Evolutionary conservation across 139 green algal genomes (phyloP).

Genomic region (Chlorella vulgaris): DNA sequence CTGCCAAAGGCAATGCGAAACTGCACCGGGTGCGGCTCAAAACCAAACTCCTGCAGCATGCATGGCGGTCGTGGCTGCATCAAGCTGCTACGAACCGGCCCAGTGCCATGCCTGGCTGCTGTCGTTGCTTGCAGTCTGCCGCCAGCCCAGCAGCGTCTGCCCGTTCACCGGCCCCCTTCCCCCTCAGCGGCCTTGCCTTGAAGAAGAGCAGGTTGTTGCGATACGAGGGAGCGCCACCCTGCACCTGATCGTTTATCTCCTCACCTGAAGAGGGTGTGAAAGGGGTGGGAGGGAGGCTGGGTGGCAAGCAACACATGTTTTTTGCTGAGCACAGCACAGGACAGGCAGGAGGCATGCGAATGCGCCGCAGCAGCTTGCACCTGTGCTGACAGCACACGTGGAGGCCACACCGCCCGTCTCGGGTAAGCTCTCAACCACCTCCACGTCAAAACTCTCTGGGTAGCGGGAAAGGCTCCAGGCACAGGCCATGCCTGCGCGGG

Average conservation of each 20-base stretch:
- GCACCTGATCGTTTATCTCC: constrained; percentile 74
- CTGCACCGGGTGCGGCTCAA: constrained; percentile 59
- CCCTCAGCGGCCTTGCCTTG: not conserved
- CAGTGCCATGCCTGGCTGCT: too few relatives aligned
- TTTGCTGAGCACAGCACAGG: not conserved
- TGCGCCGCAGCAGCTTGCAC: too few relatives aligned
- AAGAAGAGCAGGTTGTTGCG: constrained; percentile 70
- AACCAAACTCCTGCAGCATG: constrained; percentile 51
- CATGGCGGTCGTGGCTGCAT: not conserved
- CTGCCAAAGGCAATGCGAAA: constrained; percentile 73
- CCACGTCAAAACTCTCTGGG: constrained; percentile 64
- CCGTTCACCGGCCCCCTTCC: not conserved
- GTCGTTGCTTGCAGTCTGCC: too few relatives aligned
- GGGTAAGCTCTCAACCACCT: constrained; percentile 65
- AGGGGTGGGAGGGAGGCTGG: too few relatives aligned
- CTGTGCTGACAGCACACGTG: constrained; percentile 24
- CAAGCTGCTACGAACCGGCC: too few relatives aligned
- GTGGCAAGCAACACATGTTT: not conserved
- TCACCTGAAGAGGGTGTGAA: constrained; percentile 23
- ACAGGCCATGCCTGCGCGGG: constrained; percentile 56
- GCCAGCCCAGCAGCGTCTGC: not conserved
- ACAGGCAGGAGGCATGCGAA: too few relatives aligned
- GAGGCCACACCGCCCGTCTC: constrained; percentile 63
- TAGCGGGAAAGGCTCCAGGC: constrained; percentile 64
- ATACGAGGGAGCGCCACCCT: constrained; percentile 69